Evolutionary conservation across 768 basidiomycete genomes (phyloP).

Genomic region (Leucogyrophana mollusca): DNA sequence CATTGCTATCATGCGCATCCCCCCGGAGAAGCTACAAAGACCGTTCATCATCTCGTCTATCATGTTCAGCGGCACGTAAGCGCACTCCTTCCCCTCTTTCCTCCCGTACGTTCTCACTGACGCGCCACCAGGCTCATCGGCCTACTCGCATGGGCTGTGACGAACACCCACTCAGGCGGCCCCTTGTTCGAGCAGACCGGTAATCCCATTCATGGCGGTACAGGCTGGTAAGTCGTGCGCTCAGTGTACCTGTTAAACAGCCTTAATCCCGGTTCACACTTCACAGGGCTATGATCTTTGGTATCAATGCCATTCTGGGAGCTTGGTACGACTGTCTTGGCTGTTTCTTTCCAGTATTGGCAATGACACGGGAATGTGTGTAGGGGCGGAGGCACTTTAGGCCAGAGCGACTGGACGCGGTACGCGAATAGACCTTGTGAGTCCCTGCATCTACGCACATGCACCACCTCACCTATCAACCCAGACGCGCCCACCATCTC

Average conservation of each 20-base stretch:
- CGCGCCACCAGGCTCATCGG: conserved; percentile 11
- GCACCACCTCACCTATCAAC: conserved; percentile 6
- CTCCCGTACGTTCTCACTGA: not conserved
- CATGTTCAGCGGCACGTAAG: conserved; percentile 13
- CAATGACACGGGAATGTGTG: not conserved
- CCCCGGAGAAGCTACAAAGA: conserved; percentile 14
- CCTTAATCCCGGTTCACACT: not conserved
- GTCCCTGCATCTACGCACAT: conserved; percentile 3
- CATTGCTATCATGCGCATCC: conserved; percentile 14
- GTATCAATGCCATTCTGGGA: conserved; percentile 14
- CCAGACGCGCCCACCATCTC: conserved; percentile 14
- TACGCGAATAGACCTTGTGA: conserved; percentile 13
- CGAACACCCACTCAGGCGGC: conserved; percentile 12
- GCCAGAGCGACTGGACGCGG: conserved; percentile 17
- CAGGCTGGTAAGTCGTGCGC: not conserved
- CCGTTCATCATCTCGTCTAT: conserved; percentile 14
- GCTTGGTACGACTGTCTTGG: conserved; percentile 5
- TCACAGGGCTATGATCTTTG: conserved; percentile 15
- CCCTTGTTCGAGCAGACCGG: conserved; percentile 9
- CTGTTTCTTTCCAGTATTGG: not conserved
- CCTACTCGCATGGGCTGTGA: conserved; percentile 14
- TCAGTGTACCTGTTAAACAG: too few relatives aligned
- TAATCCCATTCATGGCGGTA: conserved; percentile 11
- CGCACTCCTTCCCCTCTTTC: not conserved
- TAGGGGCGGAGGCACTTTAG: conserved; percentile 11